A percentile compares a stretch with the other conserved stretches of the same genome.
phyloP scores from a whole-genome alignment of 1,284 basidiomycete species.

The Marasmius tenuissimus region DNA sequence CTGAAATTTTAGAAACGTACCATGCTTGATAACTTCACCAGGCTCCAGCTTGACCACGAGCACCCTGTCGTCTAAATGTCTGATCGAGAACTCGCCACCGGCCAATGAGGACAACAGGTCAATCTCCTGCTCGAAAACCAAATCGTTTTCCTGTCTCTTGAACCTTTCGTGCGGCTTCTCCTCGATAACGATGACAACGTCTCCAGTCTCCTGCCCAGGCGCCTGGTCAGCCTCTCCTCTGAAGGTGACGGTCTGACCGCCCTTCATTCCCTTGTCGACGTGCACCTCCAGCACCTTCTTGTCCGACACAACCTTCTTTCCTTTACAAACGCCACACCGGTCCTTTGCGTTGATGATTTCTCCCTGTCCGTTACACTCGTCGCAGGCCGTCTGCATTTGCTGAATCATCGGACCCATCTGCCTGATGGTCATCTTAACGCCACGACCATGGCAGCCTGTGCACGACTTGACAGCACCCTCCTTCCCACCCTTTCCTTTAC shows the following conservation, averaged over 20 bases:
- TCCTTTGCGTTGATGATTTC: constrained; percentile 96
- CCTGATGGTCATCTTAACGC: constrained; percentile 88
- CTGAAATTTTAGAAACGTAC: constrained; percentile 42
- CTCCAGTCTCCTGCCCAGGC: constrained; percentile 88
- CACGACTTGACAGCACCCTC: constrained; percentile 92
- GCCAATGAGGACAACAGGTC: constrained; percentile 94
- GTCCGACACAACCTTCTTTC: constrained; percentile 94
- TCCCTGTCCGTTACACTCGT: constrained; percentile 90
- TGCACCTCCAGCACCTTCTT: constrained; percentile 99
- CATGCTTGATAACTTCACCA: constrained; percentile 94
- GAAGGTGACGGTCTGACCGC: constrained; percentile 95
- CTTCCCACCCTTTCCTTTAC: constrained; percentile 96
- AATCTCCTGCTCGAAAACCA: constrained; percentile 85
- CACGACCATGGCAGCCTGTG: constrained; percentile 83
- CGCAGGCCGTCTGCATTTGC: constrained; percentile 95
- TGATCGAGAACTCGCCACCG: constrained; percentile 90
- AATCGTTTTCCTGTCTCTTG: constrained; percentile 92
- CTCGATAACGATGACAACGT: constrained; percentile 97
- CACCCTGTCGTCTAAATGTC: constrained; percentile 92
- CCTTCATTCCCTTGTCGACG: constrained; percentile 99
- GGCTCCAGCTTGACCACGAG: constrained; percentile 84
- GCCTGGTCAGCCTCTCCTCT: constrained; percentile 96
- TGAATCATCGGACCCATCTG: constrained; percentile 99
- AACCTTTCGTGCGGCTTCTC: constrained; percentile 93
- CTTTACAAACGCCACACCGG: constrained; percentile 91